Base-by-base conservation (phyloP, 768 basidiomycete genomes). In the Vishniacozyma victoriae region DNA sequence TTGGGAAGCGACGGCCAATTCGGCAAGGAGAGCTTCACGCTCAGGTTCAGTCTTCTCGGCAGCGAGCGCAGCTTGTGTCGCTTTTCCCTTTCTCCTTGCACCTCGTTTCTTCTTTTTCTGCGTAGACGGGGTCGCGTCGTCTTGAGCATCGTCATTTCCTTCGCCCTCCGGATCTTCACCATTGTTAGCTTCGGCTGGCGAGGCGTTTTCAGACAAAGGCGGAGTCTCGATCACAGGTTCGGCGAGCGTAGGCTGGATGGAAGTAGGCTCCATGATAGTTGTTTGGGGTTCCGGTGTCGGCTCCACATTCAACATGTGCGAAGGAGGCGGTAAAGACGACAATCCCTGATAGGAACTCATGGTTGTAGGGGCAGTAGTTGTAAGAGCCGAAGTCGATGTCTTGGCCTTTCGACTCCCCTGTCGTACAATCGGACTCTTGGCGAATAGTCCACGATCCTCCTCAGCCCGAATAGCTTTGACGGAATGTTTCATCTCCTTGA, bases 1-100 rank as follows among this genome's bases (percentile, higher is more conserved):
- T 68, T 93, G 86, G 5, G 86, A 86, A 1, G 85, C 87, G 48
- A 77, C 78, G 15, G 87, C 88, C 33, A 92, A 79, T 4, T 81
- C 83, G 18, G 78, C 78, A 50, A 87, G 74, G 4, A 70, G 36
- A 4, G 62, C 67, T 49, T 69, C 69, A 15, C 60, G 60, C 35
- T 68, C 62, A 45, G 78, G 77, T 49, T 84, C 82, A 13, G 62
- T 54, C 7, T 73, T 64, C n/a, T 72, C 57, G 15, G 69, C 66
- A 12, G 70, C 68, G 2, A 61, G 52, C 18, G 72, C 72, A 14
- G 64, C 69, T 35, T 64, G 61, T 12, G 61, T 84, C 79, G 69
- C 66, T 73, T 85, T 87, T 63, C 84, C 85, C 74, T 87, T 91
- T n/a, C n/a, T n/a, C 44, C 91, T 79, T 2, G 83, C 81, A 33